A percentile compares a stretch with the other conserved stretches of the same genome.
Evolutionary conservation across 345 rosid species (phyloP).

Genomic region (Aquilaria sinensis): DNA sequence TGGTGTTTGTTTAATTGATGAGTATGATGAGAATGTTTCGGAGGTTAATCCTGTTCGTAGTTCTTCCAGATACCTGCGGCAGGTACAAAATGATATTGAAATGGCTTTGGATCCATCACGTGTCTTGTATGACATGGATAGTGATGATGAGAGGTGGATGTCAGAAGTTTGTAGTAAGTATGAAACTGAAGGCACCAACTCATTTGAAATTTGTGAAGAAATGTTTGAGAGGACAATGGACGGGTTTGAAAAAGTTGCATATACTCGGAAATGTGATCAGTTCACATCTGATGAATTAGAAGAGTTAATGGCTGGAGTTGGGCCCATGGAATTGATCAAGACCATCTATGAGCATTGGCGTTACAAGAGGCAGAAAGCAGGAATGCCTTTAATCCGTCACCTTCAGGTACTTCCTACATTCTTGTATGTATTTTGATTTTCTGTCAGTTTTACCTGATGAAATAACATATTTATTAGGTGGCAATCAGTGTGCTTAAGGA

Average conservation of each 20-base stretch:
- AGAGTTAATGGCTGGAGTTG: constrained; percentile 52
- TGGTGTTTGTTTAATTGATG: constrained; percentile 72
- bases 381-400: constrained; percentile 89
- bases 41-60: constrained; percentile 45
- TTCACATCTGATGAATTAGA: constrained; percentile 64
- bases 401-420: constrained; percentile 60
- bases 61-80: constrained; percentile 56
- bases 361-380: constrained; percentile 69
- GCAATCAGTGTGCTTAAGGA: too few species aligned
- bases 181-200: constrained; percentile 30
- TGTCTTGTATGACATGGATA: constrained; percentile 92
- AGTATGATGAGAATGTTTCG: constrained; percentile 40
- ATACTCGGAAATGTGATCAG: constrained; percentile 59
- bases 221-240: constrained; percentile 81
- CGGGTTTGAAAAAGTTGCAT: constrained; percentile 82
- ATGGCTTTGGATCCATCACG: constrained; percentile 82
- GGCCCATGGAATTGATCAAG: constrained; percentile 40
- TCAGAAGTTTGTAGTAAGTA: constrained; percentile 33
- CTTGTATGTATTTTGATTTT: background rate
- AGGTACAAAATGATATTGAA: constrained; percentile 85
- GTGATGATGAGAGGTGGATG: constrained; percentile 84
- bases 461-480: background rate
- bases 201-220: constrained; percentile 42
- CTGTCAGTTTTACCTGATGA: background rate
- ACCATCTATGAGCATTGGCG: constrained; percentile 64